These are phyloP conservation scores for Torulaspora maleeae DNA, from an alignment of 805 yeast species.

Conservation along the genomic window DNA sequence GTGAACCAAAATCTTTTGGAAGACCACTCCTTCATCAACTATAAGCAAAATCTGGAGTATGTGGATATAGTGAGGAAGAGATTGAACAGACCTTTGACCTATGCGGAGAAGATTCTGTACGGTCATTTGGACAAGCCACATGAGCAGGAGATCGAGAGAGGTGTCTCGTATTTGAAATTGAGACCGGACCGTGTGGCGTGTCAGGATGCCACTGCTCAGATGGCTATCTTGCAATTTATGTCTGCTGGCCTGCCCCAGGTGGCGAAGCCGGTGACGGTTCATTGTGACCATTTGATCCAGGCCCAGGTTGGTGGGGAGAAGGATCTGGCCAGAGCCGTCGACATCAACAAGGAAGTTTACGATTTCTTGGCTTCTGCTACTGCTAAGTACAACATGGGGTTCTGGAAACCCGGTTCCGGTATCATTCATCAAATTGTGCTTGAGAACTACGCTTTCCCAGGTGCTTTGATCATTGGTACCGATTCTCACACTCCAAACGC, in stretches of 20 bases:
- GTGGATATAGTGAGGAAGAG: constrained; percentile 79
- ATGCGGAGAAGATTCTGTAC: constrained; percentile 92
- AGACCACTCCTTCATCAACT: constrained; percentile 79
- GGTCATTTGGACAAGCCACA: constrained; percentile 94
- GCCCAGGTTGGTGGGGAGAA: constrained; percentile 87
- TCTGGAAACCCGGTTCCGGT: constrained; percentile 99
- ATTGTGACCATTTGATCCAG: constrained; percentile 96
- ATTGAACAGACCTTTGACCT: constrained; percentile 82
- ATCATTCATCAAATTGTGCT: constrained; percentile 94
- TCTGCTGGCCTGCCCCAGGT: constrained; percentile 88
- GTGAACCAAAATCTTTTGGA: constrained; percentile 79
- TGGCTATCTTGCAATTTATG: constrained; percentile 96
- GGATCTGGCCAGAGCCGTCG: constrained; percentile 82
- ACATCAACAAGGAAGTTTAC: constrained; percentile 88
- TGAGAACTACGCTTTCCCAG: constrained; percentile 97
- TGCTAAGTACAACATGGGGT: constrained; percentile 93
- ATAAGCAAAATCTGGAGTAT: constrained; percentile 86
- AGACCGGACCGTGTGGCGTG: constrained; percentile 98
- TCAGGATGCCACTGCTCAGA: constrained; percentile 99
- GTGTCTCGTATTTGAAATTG: constrained; percentile 84
- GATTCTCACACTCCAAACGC: constrained; percentile 98
- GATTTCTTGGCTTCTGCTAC: constrained; percentile 87
- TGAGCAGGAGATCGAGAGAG: constrained; percentile 78
- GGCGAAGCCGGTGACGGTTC: constrained; percentile 93
- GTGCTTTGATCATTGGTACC: constrained; percentile 92